Evolutionary conservation across 768 basidiomycete species (phyloP), one percentile per base, ranked within the genome.

Genomic region (Phlegmacium glaucopus): DNA sequence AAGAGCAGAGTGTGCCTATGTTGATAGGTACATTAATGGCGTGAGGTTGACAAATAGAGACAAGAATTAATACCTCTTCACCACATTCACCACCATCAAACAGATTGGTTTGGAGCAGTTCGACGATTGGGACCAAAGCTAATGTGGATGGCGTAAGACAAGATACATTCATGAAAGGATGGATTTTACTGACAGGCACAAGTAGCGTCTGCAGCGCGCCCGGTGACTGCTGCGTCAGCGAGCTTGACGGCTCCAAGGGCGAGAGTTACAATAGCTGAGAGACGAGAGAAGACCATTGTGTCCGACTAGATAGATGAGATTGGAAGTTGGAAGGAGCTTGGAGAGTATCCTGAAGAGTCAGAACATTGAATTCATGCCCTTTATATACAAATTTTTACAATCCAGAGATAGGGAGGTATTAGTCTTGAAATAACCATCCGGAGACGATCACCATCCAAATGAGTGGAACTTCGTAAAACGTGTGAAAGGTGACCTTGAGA

Each of bases 41-140:
- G 4, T 9, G 9, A 38, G 22, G 36, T 17, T 22, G 27, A 13
- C 16, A 9, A 12, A 44, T 11, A 27, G 48, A 36, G 13, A 12
- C 26, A 66, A n/a, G n/a, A 9, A 27, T 53, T 62, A 44, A 63
- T 5, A 62, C 63, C 39, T 62, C 60, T 49, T 67, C 65, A 18
- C 65, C 63, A 43, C 67, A 68, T 45, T 64, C 58, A 26, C 58
- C 61, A 15, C 52, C 55, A 25, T 66, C 62, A 50, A 67, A 67
- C 17, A 68, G 56, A 30, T 56, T 61, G 27, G 54, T 41, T 45
- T 66, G 65, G 22, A 68, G 44, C 48, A 65, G 57, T 51, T 64
- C 48, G 38, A 54, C 45, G 29, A 49, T 41, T 6, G 56, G 44
- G 41, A 54, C 51, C 26, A 54, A 35, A 16, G 42, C 52, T 57